These are phyloP conservation scores for Capronia epimyces DNA, from an alignment of 2,329 filamentous ascomycete species.

Conservation along the genomic window DNA sequence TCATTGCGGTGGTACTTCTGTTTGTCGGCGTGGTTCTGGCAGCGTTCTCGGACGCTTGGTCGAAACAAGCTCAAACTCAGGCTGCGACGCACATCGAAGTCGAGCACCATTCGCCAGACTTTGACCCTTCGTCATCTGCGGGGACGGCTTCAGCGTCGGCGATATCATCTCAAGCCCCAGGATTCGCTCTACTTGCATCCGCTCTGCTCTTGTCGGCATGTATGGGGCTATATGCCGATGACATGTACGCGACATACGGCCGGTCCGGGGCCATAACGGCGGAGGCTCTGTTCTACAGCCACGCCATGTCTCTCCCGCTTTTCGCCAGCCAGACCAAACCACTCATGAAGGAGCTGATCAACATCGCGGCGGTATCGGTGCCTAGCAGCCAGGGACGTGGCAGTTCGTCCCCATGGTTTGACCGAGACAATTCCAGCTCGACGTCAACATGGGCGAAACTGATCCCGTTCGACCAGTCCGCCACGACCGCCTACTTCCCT, in stretches of 20 bases:
- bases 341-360: slow-evolving; percentile 28
- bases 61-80: slow-evolving; percentile 48
- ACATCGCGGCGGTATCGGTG: slow-evolving; percentile 37
- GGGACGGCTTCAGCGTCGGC: slow-evolving; percentile 1
- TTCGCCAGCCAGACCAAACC: slow-evolving; percentile 39
- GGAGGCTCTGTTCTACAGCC: slow-evolving; percentile 93
- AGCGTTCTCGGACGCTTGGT: slow-evolving; percentile 81
- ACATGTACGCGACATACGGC: slow-evolving; percentile 78
- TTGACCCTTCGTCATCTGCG: slow-evolving; percentile 8
- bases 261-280: slow-evolving; percentile 66
- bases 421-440: background rate
- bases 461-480: slow-evolving; percentile 14
- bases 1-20: slow-evolving; percentile 73
- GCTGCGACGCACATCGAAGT: background rate
- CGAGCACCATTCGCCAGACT: background rate
- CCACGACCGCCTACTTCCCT: slow-evolving; percentile 25
- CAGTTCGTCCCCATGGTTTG: background rate
- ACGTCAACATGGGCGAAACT: slow-evolving; percentile 9
- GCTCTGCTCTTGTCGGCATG: slow-evolving; percentile 87
- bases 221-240: slow-evolving; percentile 92
- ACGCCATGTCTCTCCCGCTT: slow-evolving; percentile 46
- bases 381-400: slow-evolving; percentile 6
- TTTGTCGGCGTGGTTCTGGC: slow-evolving; percentile 82
- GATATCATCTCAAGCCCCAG: slow-evolving; percentile 40
- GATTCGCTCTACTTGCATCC: slow-evolving; percentile 74